phyloP scores from a whole-genome alignment of 495 filamentous ascomycete species.

The Podospora anserina region DNA sequence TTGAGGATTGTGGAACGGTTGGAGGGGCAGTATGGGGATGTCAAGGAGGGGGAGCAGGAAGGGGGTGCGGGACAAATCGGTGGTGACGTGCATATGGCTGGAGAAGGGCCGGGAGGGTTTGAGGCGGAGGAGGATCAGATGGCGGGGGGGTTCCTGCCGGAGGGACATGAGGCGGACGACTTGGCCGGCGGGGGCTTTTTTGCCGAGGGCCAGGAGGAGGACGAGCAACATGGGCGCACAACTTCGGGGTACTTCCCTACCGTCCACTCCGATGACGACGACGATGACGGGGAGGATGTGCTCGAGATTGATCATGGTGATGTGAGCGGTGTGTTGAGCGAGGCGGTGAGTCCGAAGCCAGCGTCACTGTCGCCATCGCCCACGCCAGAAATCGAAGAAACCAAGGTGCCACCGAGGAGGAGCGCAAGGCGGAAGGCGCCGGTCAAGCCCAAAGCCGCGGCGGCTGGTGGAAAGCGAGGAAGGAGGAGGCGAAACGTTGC shows the following conservation, averaged over 20 bases:
- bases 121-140: slow-evolving; percentile 43
- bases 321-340: neutral
- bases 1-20: slow-evolving; percentile 78
- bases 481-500: slow-evolving; percentile 23
- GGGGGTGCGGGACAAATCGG: slow-evolving; percentile 52
- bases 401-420: slow-evolving; percentile 29
- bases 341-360: neutral
- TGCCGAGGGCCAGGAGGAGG: slow-evolving; percentile 43
- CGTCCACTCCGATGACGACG: slow-evolving; percentile 33
- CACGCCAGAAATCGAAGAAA: neutral
- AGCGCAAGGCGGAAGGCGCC: slow-evolving; percentile 22
- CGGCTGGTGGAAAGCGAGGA: slow-evolving; percentile 10
- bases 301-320: slow-evolving; percentile 36
- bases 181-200: slow-evolving; percentile 31
- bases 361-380: neutral
- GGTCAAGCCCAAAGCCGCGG: slow-evolving; percentile 13
- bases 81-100: slow-evolving; percentile 56
- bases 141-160: slow-evolving; percentile 55
- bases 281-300: slow-evolving; percentile 24
- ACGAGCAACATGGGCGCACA: slow-evolving; percentile 23
- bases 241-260: slow-evolving; percentile 44
- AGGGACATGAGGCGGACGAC: slow-evolving; percentile 42
- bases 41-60: slow-evolving; percentile 40
- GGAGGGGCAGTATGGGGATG: slow-evolving; percentile 69
- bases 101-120: slow-evolving; percentile 38